Percentiles rank a stretch among this genome's conserved stretches.
phyloP scores from a whole-genome alignment of 1,284 basidiomycete genomes.

The Leccinum subfulvum region DNA sequence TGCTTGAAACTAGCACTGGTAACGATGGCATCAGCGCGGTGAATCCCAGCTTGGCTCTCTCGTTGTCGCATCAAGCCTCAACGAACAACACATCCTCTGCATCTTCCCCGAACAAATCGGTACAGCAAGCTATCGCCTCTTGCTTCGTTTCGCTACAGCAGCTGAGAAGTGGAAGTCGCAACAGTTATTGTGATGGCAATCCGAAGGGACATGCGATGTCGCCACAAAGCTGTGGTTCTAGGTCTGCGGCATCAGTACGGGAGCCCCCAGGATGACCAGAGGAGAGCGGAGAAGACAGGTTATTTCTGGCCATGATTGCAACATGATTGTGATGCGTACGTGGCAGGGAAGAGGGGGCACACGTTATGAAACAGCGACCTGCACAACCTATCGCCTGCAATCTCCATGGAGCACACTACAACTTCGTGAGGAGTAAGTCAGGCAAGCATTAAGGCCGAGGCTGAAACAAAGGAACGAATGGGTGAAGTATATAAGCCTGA shows the following conservation, averaged over 20 bases:
- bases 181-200: background rate
- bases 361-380: background rate
- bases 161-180: background rate
- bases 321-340: conserved; percentile 3
- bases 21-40: conserved; percentile 10
- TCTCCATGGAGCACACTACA: conserved; percentile 3
- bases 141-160: background rate
- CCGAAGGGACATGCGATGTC: background rate
- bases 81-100: background rate
- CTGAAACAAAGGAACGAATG: conserved; percentile 1
- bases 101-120: background rate
- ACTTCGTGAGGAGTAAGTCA: conserved; percentile 1
- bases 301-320: conserved; percentile 2
- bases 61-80: background rate
- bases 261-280: background rate
- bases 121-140: background rate
- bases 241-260: background rate
- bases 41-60: background rate
- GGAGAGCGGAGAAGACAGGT: background rate
- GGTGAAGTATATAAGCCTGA: conserved; percentile 6
- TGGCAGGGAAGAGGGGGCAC: conserved; percentile 1
- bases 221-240: background rate
- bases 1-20: background rate
- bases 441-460: conserved; percentile 3
- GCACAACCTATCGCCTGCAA: conserved; percentile 1